A percentile compares a stretch with the other conserved stretches of the same genome.
phyloP scores from a whole-genome alignment of 345 rosid species.

The Carallia pectinifolia region DNA sequence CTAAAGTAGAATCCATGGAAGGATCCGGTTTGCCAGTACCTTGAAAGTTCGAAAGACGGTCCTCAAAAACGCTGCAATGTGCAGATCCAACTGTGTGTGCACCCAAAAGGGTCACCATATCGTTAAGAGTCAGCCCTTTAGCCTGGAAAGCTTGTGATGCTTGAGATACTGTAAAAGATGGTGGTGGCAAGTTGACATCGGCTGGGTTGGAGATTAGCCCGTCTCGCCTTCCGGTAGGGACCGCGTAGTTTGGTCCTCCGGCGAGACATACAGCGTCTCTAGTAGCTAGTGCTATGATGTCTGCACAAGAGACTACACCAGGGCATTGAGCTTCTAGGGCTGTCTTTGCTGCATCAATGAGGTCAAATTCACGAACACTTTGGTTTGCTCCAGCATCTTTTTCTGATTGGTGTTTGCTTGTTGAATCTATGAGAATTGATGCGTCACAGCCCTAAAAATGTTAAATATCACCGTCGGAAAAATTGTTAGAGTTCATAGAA shows the following conservation, averaged over 20 bases:
- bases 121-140: slow-evolving; percentile 43
- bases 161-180: slow-evolving; percentile 38
- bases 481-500: neutral
- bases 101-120: slow-evolving; percentile 75
- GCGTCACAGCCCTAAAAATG: slow-evolving; percentile 69
- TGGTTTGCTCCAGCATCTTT: slow-evolving; percentile 63
- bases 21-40: slow-evolving; percentile 50
- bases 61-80: slow-evolving; percentile 57
- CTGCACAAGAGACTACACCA: slow-evolving; percentile 69
- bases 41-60: slow-evolving; percentile 44
- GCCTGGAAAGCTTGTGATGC: slow-evolving; percentile 38
- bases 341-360: slow-evolving; percentile 60
- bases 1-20: slow-evolving; percentile 47
- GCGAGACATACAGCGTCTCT: slow-evolving; percentile 57
- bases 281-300: slow-evolving; percentile 56
- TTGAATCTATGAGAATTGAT: slow-evolving; percentile 65
- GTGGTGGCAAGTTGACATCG: slow-evolving; percentile 65
- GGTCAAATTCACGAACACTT: slow-evolving; percentile 56
- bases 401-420: slow-evolving; percentile 41
- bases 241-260: slow-evolving; percentile 47
- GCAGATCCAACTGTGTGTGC: slow-evolving; percentile 74
- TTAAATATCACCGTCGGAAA: neutral
- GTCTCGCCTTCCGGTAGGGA: slow-evolving; percentile 65
- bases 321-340: slow-evolving; percentile 58
- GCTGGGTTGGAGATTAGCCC: slow-evolving; percentile 40